These are phyloP conservation scores for Aspergillus sp. DNA, from an alignment of 2,329 filamentous ascomycete genomes.

Conservation along the genomic window DNA sequence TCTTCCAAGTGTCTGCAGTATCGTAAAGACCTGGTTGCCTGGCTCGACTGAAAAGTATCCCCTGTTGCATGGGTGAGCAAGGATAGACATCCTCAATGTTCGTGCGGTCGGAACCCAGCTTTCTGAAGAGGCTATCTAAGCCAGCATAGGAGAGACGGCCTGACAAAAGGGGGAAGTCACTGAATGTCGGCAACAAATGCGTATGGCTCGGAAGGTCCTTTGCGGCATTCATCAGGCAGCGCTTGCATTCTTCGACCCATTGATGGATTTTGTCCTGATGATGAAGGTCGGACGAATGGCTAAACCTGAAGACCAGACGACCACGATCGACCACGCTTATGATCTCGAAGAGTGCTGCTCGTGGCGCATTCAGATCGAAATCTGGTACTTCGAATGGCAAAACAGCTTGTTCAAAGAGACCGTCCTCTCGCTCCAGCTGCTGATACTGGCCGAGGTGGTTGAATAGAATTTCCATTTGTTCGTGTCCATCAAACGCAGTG, in stretches of 20 bases:
- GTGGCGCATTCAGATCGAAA: background rate
- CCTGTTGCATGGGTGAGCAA: slow-evolving; percentile 19
- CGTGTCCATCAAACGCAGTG: slow-evolving; percentile 9
- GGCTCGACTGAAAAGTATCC: slow-evolving; percentile 10
- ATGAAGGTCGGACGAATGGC: background rate
- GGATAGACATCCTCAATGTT: slow-evolving; percentile 20
- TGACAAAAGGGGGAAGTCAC: slow-evolving; percentile 6
- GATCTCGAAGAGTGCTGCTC: background rate
- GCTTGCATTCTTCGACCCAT: slow-evolving; percentile 8
- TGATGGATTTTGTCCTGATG: slow-evolving; percentile 4
- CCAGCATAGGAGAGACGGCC: background rate
- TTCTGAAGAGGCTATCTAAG: background rate
- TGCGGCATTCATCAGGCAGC: background rate
- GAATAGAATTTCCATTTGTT: slow-evolving; percentile 10
- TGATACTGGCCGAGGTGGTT: slow-evolving; percentile 12
- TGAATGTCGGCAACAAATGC: slow-evolving; percentile 2
- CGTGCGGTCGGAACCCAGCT: background rate
- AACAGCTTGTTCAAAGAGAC: slow-evolving; percentile 1
- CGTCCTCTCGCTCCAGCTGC: slow-evolving; percentile 2
- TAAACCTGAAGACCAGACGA: background rate
- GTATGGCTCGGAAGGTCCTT: background rate
- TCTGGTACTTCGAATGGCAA: no score
- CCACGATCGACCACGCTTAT: slow-evolving; percentile 3
- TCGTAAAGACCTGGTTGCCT: background rate
- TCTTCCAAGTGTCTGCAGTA: background rate